Evolutionary conservation across 345 rosid species (phyloP).

Genomic region (Mangifera indica): DNA sequence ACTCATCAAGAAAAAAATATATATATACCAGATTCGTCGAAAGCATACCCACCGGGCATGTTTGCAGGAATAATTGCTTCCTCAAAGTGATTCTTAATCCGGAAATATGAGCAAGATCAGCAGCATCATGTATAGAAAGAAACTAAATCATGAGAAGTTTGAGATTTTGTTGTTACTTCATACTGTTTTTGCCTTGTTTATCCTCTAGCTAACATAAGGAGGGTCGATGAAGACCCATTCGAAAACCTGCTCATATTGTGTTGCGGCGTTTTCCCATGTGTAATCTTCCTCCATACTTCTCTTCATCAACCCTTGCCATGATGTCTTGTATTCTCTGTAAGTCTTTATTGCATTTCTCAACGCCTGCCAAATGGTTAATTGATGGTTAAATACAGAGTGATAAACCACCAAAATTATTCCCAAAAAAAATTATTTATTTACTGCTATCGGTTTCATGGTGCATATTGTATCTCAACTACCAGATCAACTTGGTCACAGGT

Average conservation of each 20-base stretch:
- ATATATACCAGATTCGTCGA: not conserved
- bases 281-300: constrained; percentile 69
- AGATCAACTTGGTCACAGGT: not conserved
- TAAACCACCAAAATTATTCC: not conserved
- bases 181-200: not conserved
- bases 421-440: not conserved
- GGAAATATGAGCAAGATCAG: not conserved
- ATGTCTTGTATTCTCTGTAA: constrained; percentile 63
- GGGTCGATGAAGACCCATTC: constrained; percentile 78
- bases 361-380: constrained; percentile 38
- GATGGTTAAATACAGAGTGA: not conserved
- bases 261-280: constrained; percentile 88
- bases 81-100: not conserved
- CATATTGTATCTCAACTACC: not conserved
- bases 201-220: constrained; percentile 53
- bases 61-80: not conserved
- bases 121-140: not conserved
- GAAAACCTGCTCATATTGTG: constrained; percentile 80
- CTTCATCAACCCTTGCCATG: constrained; percentile 80
- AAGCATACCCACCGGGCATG: constrained; percentile 4
- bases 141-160: not conserved
- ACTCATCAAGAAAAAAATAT: not conserved
- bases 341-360: constrained; percentile 61
- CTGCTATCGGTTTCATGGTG: not conserved
- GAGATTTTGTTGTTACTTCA: not conserved